These are phyloP conservation scores for Russula vinacea DNA, from an alignment of 768 basidiomycete species.

Conservation along the genomic window DNA sequence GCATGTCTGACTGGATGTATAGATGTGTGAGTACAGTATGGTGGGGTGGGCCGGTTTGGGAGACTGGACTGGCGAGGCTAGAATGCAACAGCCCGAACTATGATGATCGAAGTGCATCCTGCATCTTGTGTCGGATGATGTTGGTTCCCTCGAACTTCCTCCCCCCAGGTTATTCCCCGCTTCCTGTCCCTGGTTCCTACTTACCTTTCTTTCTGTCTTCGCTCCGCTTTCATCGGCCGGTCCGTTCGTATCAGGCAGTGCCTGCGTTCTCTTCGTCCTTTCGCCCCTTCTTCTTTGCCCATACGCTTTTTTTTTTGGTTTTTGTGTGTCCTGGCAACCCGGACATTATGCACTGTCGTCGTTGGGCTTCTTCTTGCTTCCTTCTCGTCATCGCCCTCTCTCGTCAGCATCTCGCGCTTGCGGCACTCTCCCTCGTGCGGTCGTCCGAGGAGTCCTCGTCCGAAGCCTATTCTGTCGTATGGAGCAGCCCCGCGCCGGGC, in stretches of 20 bases:
- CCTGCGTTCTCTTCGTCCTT: constrained; percentile 2
- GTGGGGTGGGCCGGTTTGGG: too few relatives aligned
- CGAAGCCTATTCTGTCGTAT: constrained; percentile 28
- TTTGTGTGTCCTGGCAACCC: neutral
- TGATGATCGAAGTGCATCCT: neutral
- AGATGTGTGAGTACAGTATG: too few relatives aligned
- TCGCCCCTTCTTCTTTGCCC: neutral
- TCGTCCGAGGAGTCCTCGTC: neutral
- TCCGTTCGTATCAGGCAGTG: constrained; percentile 23
- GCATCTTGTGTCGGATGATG: neutral
- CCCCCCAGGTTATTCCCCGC: neutral
- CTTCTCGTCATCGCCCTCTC: constrained; percentile 9
- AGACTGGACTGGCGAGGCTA: constrained; percentile 36
- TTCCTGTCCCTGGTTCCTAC: neutral
- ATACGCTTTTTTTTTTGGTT: neutral
- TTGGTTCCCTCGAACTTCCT: neutral
- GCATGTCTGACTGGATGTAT: neutral
- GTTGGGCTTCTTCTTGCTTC: constrained; percentile 6
- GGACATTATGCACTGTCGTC: constrained; percentile 10
- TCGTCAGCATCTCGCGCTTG: constrained; percentile 11
- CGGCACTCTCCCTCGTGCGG: constrained; percentile 3
- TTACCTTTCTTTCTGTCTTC: neutral
- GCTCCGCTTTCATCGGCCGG: constrained; percentile 17
- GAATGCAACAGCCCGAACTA: constrained; percentile 26
- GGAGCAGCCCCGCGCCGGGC: constrained; percentile 35